Conservation (phyloP, 139 green algal species). For the Tetradesmus lagerheimii region DNA sequence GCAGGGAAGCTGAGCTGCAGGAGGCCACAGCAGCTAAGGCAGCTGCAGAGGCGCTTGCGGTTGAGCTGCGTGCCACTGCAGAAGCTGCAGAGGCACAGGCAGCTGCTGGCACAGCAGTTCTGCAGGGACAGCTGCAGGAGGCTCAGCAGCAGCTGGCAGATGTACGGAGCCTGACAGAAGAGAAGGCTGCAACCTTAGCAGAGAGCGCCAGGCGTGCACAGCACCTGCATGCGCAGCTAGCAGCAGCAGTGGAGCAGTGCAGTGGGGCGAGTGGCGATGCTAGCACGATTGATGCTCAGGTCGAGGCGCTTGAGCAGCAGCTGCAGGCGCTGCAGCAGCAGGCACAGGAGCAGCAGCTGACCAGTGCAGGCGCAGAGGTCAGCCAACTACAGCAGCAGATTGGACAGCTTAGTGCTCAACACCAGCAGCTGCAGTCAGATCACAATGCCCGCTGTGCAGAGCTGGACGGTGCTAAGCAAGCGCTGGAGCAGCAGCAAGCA, state of each 20-base stretch:
- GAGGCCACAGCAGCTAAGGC: not conserved
- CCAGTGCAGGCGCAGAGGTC: not conserved
- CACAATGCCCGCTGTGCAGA: not conserved
- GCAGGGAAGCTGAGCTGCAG: not conserved
- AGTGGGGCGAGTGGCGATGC: not conserved
- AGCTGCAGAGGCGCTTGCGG: not conserved
- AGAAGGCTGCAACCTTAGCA: not conserved
- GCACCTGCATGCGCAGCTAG: not conserved
- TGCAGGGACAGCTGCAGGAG: conserved; percentile 4
- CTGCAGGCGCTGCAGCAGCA: not conserved
- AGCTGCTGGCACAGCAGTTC: not conserved
- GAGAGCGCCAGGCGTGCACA: not conserved
- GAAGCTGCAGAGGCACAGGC: not conserved
- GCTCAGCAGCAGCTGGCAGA: conserved; percentile 30
- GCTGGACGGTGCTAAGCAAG: not conserved
- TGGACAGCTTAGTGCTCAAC: conserved; percentile 3
- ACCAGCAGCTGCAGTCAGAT: not conserved
- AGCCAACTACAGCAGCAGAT: conserved; percentile 8
- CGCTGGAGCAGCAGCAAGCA: conserved; percentile 9
- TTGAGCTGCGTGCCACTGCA: not conserved
- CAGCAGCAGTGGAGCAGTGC: not conserved
- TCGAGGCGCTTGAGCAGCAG: not conserved
- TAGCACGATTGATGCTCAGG: not conserved
- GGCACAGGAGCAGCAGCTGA: not conserved
- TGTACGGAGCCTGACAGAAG: not conserved